Evolutionary conservation across 208 protist species (phyloP), one percentile per base, ranked within the genome.

Genomic region (Tritrichomonas foetus): DNA sequence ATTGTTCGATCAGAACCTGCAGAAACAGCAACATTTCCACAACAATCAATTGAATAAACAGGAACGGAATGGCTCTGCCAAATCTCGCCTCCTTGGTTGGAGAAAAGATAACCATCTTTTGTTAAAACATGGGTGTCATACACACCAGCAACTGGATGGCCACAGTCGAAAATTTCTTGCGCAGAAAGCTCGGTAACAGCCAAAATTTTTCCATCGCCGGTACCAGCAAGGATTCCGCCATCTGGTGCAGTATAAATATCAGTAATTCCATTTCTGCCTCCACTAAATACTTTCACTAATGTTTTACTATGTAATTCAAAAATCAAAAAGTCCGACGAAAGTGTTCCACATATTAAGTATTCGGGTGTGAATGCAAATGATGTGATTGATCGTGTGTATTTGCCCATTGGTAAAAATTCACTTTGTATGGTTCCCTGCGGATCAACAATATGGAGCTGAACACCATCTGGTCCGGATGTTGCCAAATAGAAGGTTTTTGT

Each of bases 401-500:
- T 84, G 49, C 74, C 74, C 36, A 39, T 11, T 33, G 74, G 74
- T n/a, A 84, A 44, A 53, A 39, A 27, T 33, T 33, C 14, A 39
- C 25, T 84, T 3, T 9, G 16, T 39, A 84, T 84, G 20, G 27
- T 53, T 9, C 74, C 74, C n/a, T 11, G 36, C 9, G 74, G 74
- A 53, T 84, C 74, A 53, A 84, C 44, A n/a, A 84, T 53, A 44
- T 84, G 74, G 33, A 74, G 41, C 47, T 3, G 94, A 96, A 84
- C 74, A 94, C 36, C 93, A 25, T 61, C 94, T 39, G 55, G 20
- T 0, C 84, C 41, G 27, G n/a, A 27, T 47, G 95, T 94, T 22
- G 94, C 82, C 2, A 96, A 94, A 57, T 95, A 93, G 36, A 94
- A 96, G 8, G 36, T 69, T 22, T 47, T 9, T n/a, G 95, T 96